A percentile compares a stretch with the other conserved stretches of the same genome.
Evolutionary conservation across 768 basidiomycete species (phyloP).

Genomic region (Panaeolus cyanescens): DNA sequence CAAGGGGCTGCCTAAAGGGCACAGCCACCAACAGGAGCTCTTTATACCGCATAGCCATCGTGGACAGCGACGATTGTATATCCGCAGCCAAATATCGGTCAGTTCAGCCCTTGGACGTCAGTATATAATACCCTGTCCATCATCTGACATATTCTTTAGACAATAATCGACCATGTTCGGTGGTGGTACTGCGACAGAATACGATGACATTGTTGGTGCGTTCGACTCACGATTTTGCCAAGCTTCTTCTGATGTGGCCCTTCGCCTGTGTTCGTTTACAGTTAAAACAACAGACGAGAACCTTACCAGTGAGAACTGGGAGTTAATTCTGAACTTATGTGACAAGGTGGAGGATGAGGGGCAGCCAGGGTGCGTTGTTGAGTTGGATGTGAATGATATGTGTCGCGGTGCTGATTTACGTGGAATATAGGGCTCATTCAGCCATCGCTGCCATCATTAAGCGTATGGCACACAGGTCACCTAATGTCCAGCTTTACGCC

Average conservation of each 20-base stretch:
- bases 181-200: constrained; percentile 67
- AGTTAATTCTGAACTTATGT: constrained; percentile 89
- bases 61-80: constrained; percentile 4
- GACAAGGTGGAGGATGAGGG: constrained; percentile 96
- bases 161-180: constrained; percentile 59
- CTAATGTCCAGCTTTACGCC: constrained; percentile 95
- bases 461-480: constrained; percentile 90
- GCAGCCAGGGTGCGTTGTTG: constrained; percentile 66
- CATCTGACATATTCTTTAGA: background rate
- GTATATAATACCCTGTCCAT: background rate
- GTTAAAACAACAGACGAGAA: constrained; percentile 98
- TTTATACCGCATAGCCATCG: constrained; percentile 14
- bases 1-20: constrained; percentile 5
- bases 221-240: constrained; percentile 18
- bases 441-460: constrained; percentile 86
- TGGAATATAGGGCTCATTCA: constrained; percentile 71
- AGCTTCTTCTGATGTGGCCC: constrained; percentile 10
- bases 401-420: background rate
- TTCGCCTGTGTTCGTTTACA: constrained; percentile 29
- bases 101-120: background rate
- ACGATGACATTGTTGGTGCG: constrained; percentile 92
- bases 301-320: constrained; percentile 94
- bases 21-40: constrained; percentile 28
- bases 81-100: constrained; percentile 11
- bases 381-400: background rate